A percentile compares a stretch with the other conserved stretches of the same genome.
phyloP scores from a whole-genome alignment of 805 yeast genomes.

The Candida namnaoensis region DNA sequence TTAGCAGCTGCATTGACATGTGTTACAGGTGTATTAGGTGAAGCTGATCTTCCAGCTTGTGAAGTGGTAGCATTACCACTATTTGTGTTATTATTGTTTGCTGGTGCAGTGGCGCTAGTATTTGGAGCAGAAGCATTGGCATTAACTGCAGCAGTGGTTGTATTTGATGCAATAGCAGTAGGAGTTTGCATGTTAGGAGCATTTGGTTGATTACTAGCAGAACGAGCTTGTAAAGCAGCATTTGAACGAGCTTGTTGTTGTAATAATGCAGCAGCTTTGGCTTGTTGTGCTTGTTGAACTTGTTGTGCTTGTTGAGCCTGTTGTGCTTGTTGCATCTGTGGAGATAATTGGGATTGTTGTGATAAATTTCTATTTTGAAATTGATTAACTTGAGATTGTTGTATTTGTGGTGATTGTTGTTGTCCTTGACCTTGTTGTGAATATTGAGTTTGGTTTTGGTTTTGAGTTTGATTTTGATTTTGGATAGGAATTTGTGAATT shows the following conservation, averaged over 20 bases:
- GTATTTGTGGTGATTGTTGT: slow-evolving; percentile 6
- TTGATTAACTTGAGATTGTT: slow-evolving; percentile 5
- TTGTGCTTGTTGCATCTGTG: slow-evolving; percentile 14
- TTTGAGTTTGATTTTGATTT: not conserved
- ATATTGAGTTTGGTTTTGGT: slow-evolving; percentile 5
- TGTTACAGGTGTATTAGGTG: slow-evolving; percentile 31
- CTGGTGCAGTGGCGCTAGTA: slow-evolving; percentile 2
- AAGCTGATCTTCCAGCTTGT: slow-evolving; percentile 12
- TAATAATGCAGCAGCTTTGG: not conserved
- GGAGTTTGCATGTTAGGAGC: no score
- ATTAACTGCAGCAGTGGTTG: not conserved
- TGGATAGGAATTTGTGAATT: no score
- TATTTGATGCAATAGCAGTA: not conserved
- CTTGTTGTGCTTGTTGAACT: not conserved
- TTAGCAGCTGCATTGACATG: slow-evolving; percentile 41
- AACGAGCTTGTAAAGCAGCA: not conserved
- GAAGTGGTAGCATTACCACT: slow-evolving; percentile 10
- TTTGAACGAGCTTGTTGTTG: slow-evolving; percentile 4
- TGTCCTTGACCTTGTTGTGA: slow-evolving; percentile 2
- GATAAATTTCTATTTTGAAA: slow-evolving; percentile 19
- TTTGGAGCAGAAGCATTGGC: slow-evolving; percentile 3
- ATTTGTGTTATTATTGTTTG: slow-evolving; percentile 1
- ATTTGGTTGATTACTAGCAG: no score
- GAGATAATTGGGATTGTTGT: slow-evolving; percentile 17
- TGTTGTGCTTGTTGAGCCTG: not conserved